Conservation (phyloP, 1,139 yeast genomes). For the Pichia sorboxylosa region DNA sequence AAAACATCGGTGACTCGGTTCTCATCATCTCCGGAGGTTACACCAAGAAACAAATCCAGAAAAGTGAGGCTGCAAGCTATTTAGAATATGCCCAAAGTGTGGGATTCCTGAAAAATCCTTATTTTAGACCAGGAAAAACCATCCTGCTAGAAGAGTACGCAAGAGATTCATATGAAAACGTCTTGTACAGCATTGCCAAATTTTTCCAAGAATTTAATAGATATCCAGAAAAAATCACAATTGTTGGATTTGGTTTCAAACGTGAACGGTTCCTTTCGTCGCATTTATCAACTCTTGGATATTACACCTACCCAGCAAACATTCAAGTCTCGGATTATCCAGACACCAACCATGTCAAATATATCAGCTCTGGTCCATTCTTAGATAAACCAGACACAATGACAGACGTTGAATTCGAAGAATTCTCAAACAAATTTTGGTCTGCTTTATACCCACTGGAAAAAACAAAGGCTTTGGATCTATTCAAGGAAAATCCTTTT, state of each 20-base stretch:
- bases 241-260: constrained; percentile 71
- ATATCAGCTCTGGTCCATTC: constrained; percentile 53
- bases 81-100: constrained; percentile 5
- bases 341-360: constrained; percentile 25
- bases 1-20: constrained; percentile 21
- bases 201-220: constrained; percentile 35
- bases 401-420: constrained; percentile 15
- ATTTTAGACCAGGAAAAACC: constrained; percentile 4
- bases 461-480: constrained; percentile 39
- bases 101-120: constrained; percentile 7
- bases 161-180: constrained; percentile 72
- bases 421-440: constrained; percentile 26
- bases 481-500: constrained; percentile 49
- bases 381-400: constrained; percentile 24
- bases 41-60: constrained; percentile 36
- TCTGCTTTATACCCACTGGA: constrained; percentile 38
- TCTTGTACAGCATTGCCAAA: constrained; percentile 49
- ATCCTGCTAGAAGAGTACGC: constrained; percentile 56
- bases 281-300: constrained; percentile 42
- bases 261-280: constrained; percentile 40
- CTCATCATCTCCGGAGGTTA: constrained; percentile 64
- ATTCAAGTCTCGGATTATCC: constrained; percentile 1
- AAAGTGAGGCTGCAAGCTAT: constrained; percentile 52
- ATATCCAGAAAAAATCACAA: constrained; percentile 43
- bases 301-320: constrained; percentile 8